Evolutionary conservation across 495 filamentous ascomycete genomes (phyloP), one percentile per base, ranked within the genome.

Genomic region (Penicillium crystallinum): DNA sequence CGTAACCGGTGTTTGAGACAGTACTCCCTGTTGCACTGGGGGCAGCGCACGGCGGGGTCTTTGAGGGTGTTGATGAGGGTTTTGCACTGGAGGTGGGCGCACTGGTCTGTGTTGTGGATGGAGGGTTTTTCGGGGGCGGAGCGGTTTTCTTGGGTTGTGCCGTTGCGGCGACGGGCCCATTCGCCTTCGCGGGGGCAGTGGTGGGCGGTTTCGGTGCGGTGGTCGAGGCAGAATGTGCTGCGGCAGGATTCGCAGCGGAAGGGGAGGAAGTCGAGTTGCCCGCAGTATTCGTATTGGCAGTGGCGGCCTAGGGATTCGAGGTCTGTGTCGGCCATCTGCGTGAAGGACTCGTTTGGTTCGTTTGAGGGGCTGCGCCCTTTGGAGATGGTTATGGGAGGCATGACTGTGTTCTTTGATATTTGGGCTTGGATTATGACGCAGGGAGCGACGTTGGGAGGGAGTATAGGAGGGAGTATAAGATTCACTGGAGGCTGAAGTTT

Each of bases 181-280:
- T 87, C 90, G 50, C 92, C 93, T 17, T 81, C 86, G 48, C 87
- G 81, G 14, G 85, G 57, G 67, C 93, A 98, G 59, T 78, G 77
- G 75, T 98, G 93, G 0, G 87, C 74, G 42, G 81, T 80, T 71
- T 97, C 92, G 63, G 83, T 87, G 47, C 93, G 89, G 79, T 98
- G 93, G 66, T 97, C 90, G 63, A 95, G 87, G 68, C 93, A 98
- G 78, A 83, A 98, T 41, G 86, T 95, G 40, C 84, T 79, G 60
- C 72, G 75, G 62, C 93, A 98, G 65, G 85, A 91, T 70, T 93
- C 87, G 78, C 93, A 98, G 58, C 82, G 79, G 74, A 97, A 98
- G 34, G 93, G 93, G 10, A 98, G 85, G 74, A 97, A 97, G 73
- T 97, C 95, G 40, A 97, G 88, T 63, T 88, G 85, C 66, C 91